Conservation (phyloP, 305 asterid genomes). For the Fraxinus sp. region DNA sequence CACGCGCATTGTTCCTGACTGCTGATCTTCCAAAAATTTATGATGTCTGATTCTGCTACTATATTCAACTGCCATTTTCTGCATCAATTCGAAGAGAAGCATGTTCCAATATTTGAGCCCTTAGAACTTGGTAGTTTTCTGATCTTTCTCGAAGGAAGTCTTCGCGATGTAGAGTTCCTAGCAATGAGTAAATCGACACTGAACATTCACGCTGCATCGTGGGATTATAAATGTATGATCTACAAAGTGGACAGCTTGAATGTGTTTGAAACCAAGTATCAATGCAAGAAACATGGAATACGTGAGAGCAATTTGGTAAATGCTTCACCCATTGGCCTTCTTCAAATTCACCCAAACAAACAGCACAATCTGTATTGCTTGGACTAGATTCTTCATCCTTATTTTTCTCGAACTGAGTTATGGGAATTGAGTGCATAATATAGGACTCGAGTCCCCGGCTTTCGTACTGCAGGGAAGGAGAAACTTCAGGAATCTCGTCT, state of each 20-base stretch:
- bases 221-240: conserved; percentile 29
- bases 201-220: conserved; percentile 19
- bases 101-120: conserved; percentile 20
- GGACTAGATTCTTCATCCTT: conserved; percentile 13
- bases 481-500: conserved; percentile 44
- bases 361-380: conserved; percentile 39
- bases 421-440: conserved; percentile 50
- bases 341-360: conserved; percentile 59
- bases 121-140: conserved; percentile 17
- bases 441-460: conserved; percentile 50
- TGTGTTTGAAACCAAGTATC: conserved; percentile 70
- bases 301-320: conserved; percentile 49
- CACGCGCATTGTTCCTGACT: neutral
- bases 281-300: conserved; percentile 57
- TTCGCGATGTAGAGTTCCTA: conserved; percentile 44
- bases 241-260: conserved; percentile 59
- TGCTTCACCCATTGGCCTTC: conserved; percentile 53
- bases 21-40: neutral
- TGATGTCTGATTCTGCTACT: neutral
- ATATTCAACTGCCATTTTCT: neutral
- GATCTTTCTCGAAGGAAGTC: conserved; percentile 39
- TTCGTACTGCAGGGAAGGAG: conserved; percentile 31
- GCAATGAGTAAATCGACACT: conserved; percentile 23
- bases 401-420: conserved; percentile 40
- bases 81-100: conserved; percentile 1